Evolutionary conservation across 768 basidiomycete genomes (phyloP).

Genomic region (Phanerodontia chrysosporium): DNA sequence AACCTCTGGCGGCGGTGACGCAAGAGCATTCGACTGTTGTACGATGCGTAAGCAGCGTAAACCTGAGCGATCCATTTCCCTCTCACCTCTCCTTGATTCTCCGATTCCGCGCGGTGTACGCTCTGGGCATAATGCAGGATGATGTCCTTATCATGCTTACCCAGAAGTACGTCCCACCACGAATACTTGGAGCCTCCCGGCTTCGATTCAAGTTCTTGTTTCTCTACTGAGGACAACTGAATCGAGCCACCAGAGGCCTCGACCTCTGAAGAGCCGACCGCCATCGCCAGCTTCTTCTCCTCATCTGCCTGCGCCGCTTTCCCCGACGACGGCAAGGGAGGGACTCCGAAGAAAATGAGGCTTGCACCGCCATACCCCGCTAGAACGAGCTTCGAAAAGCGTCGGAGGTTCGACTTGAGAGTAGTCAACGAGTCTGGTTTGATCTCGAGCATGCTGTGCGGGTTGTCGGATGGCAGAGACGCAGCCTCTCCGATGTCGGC

Average conservation of each 20-base stretch:
- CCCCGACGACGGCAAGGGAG: slow-evolving; percentile 29
- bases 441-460: background rate
- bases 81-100: background rate
- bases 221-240: background rate
- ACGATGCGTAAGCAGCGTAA: too few relatives aligned
- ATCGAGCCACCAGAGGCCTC: slow-evolving; percentile 35
- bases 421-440: slow-evolving; percentile 36
- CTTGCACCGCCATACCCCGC: slow-evolving; percentile 84
- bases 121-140: slow-evolving; percentile 55
- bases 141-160: slow-evolving; percentile 79
- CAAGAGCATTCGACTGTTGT: background rate
- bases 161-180: slow-evolving; percentile 82
- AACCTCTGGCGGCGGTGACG: slow-evolving; percentile 2
- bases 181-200: slow-evolving; percentile 40
- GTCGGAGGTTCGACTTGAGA: slow-evolving; percentile 65
- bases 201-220: background rate
- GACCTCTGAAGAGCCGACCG: slow-evolving; percentile 68
- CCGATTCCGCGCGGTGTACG: too few relatives aligned
- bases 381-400: slow-evolving; percentile 78
- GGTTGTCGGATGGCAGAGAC: slow-evolving; percentile 23
- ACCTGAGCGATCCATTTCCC: too few relatives aligned
- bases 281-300: slow-evolving; percentile 57
- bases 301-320: slow-evolving; percentile 43
- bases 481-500: slow-evolving; percentile 72
- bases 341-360: slow-evolving; percentile 75